phyloP scores from a whole-genome alignment of 148 eudicot genomes.

The Polygonum aviculare region DNA sequence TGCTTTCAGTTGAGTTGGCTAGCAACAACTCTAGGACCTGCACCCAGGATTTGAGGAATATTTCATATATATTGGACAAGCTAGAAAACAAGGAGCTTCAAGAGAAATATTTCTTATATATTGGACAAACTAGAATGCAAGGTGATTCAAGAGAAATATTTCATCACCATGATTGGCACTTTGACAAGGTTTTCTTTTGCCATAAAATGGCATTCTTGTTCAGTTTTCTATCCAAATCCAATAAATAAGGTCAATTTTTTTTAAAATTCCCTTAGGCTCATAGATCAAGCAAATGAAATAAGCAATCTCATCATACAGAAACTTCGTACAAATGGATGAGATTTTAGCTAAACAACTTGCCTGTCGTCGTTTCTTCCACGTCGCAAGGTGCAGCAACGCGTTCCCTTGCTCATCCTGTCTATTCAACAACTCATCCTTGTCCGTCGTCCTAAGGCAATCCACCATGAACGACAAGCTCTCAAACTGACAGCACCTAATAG shows the following conservation, averaged over 20 bases:
- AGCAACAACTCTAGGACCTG: constrained; percentile 40
- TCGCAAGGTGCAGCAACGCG: constrained; percentile 48
- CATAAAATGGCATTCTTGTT: background rate
- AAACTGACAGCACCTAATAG: constrained; percentile 34
- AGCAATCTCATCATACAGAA: background rate
- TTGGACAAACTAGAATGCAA: background rate
- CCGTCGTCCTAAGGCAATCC: constrained; percentile 21
- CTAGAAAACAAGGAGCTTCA: background rate
- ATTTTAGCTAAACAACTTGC: constrained; percentile 18
- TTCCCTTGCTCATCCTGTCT: constrained; percentile 36
- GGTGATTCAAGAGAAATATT: background rate
- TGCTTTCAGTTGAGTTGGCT: background rate
- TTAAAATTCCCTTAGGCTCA: background rate
- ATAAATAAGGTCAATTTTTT: background rate
- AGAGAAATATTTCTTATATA: background rate
- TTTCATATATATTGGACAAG: background rate
- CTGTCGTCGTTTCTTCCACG: constrained; percentile 46
- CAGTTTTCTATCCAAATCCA: background rate
- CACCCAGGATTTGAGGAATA: background rate
- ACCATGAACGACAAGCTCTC: constrained; percentile 28
- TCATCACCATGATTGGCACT: no score
- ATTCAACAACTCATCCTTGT: constrained; percentile 30
- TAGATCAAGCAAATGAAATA: background rate
- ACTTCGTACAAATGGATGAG: background rate
- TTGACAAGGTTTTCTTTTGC: background rate